Percentiles rank a stretch among this genome's conserved stretches.
Conservation (phyloP, 331 rosid genomes). For the Spiraea crenata region DNA sequence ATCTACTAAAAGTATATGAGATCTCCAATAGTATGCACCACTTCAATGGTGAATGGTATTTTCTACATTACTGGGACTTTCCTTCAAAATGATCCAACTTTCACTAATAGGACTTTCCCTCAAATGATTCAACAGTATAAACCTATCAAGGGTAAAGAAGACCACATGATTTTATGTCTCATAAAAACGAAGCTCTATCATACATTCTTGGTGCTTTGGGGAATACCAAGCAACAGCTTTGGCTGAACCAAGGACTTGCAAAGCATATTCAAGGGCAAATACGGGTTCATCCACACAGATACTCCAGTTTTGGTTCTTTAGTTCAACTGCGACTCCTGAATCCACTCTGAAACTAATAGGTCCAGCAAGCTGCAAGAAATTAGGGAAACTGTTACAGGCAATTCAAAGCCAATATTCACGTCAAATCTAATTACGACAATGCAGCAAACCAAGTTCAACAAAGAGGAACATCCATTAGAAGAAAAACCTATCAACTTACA, state of each 20-base stretch:
- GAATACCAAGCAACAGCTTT: constrained; percentile 97
- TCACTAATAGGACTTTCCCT: neutral
- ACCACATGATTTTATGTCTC: constrained; percentile 43
- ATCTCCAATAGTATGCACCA: neutral
- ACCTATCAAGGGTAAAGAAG: neutral
- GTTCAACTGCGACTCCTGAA: constrained; percentile 62
- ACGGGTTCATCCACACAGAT: constrained; percentile 53
- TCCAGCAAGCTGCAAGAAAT: constrained; percentile 65
- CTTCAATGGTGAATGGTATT: neutral
- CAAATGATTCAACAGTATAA: constrained; percentile 2
- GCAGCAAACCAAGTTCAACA: neutral
- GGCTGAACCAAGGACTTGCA: constrained; percentile 87
- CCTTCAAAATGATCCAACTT: constrained; percentile 6
- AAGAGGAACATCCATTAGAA: neutral
- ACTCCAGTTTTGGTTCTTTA: constrained; percentile 39
- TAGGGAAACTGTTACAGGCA: neutral
- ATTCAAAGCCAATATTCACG: neutral
- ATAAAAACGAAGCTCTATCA: constrained; percentile 89
- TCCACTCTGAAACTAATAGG: constrained; percentile 86
- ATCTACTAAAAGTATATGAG: neutral
- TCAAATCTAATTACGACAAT: neutral
- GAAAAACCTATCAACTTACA: neutral
- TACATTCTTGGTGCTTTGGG: constrained; percentile 73
- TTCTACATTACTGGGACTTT: neutral
- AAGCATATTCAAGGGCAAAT: constrained; percentile 78